Evolutionary conservation across 768 basidiomycete genomes (phyloP), one percentile per base, ranked within the genome.

Genomic region (Tylopilus sp.): DNA sequence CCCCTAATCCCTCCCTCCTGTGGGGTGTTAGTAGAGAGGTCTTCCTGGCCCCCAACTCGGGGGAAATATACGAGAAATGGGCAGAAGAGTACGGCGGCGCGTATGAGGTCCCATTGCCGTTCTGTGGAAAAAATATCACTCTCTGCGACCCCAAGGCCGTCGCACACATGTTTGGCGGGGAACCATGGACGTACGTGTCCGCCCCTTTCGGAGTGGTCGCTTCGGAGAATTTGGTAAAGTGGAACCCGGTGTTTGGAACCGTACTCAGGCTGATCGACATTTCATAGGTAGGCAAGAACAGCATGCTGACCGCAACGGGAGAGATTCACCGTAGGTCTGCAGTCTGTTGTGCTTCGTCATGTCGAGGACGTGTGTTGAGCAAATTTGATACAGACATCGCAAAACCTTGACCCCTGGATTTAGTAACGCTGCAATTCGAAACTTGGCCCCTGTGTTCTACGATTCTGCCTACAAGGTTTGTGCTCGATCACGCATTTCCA

Each of bases 71-170:
- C 54, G 80, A 81, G 50, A 51, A 65, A 6, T 84, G 82, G 83
- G 71, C 71, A 2, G 62, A 60, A 8, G 61, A 76, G 41, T 81
- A 81, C 30, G 83, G 84, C 8, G 58, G 74, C 2, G 78, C 72
- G 0, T 84, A 69, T 54, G 46, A 65, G 16, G 52, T 81, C n/a
- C 73, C 80, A 1, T 57, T 58, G 1, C 55, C 65, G 1, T 53
- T 81, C 7, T 76, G 76, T 0, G 59, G 69, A 0, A 63, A 47
- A 9, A 59, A 57, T 6, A 58, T 81, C 22, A 59, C 77, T 5
- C 62, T 80, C 6, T 70, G 72, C 45, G 80, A 81, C 48, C 76
- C 77, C 0, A 80, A 75, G 60, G 81, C 83, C 0, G 65, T 79
- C 19, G 70, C 75, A 0, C 80, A 84, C 55, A 74, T 81, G 37